Base-by-base conservation (phyloP, 495 filamentous ascomycete genomes). In the Usnea hakonensis region DNA sequence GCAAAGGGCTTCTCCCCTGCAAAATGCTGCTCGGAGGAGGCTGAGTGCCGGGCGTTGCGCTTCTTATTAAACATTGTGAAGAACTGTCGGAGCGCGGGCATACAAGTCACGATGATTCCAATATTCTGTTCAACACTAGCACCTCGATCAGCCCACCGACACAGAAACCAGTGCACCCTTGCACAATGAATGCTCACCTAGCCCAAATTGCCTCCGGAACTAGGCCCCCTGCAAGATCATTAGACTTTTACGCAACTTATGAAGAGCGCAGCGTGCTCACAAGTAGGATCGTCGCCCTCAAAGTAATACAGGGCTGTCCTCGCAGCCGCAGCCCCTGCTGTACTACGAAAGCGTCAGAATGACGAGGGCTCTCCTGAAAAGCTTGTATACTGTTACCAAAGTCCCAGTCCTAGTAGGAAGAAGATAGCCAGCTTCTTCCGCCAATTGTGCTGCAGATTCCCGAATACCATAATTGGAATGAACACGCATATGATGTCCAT, bases 81-180 rank as follows among this genome's bases (percentile, higher is more conserved):
- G 19, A 46, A 19, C 5, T 48, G 60, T 8, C 53, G 48, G 3
- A 61, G 26, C 2, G 59, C 40, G 33, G 60, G 60, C 9, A 46
- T 56, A 8, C 26, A 55, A 2, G 50, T 52, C 8, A 40, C 50
- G 23, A 62, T 56, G 28, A 62, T 62, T 37, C 60, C 60, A 19
- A 62, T 46, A 17, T 62, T 46, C 17, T 21, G 33, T 48, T 62
- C 60, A 2, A 62, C 26, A n/a, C 58, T 60, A 11, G 6, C 9
- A 17, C 28, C 30, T 55, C 28, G 14, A n/a, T 55, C 3, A 55
- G 28, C 8, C 13, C 14, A 2, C 6, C 19, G 19, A n/a, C 21
- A 37, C 4, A 35, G 3, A 19, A 30, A n/a, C 7, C 6, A 28
- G 19, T 14, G 11, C 11, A 13, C 9, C 2, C 0, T 38, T 38